phyloP scores from a whole-genome alignment of 345 rosid genomes.

The Atalantia buxifolia region DNA sequence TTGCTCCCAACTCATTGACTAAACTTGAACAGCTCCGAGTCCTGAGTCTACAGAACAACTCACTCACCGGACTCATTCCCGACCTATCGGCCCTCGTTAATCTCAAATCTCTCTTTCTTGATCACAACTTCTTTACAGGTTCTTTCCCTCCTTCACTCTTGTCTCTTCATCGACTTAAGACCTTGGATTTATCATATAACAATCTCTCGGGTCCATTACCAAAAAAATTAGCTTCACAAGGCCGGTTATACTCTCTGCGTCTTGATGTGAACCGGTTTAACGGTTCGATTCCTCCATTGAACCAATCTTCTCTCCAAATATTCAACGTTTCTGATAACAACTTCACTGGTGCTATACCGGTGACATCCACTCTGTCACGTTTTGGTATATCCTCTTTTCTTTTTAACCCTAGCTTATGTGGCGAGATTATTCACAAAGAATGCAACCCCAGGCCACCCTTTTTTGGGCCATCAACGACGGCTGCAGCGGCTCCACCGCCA shows the following conservation, averaged over 20 bases:
- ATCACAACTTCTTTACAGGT: constrained; percentile 65
- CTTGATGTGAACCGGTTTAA: constrained; percentile 62
- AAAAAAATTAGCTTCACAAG: constrained; percentile 28
- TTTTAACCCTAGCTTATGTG: constrained; percentile 74
- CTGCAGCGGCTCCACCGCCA: constrained; percentile 44
- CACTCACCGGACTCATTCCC: constrained; percentile 74
- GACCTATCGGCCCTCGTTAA: constrained; percentile 66
- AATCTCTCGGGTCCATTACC: constrained; percentile 64
- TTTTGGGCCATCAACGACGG: constrained; percentile 43
- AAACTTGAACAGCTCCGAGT: constrained; percentile 86
- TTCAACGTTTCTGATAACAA: constrained; percentile 74
- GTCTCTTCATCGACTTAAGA: constrained; percentile 56
- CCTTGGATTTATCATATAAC: constrained; percentile 66
- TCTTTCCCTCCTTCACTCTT: constrained; percentile 61
- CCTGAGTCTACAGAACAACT: constrained; percentile 76
- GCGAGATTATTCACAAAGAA: constrained; percentile 80
- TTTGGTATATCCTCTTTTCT: constrained; percentile 59
- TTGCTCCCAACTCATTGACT: constrained; percentile 52
- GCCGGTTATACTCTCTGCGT: constrained; percentile 52
- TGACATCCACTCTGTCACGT: constrained; percentile 49
- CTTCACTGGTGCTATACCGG: constrained; percentile 70
- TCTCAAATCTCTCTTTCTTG: constrained; percentile 72
- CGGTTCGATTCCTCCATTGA: constrained; percentile 65
- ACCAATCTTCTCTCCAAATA: constrained; percentile 64
- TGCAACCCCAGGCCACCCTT: constrained; percentile 63